Conservation (phyloP, 306 rosid species). For the Quercus variabilis region DNA sequence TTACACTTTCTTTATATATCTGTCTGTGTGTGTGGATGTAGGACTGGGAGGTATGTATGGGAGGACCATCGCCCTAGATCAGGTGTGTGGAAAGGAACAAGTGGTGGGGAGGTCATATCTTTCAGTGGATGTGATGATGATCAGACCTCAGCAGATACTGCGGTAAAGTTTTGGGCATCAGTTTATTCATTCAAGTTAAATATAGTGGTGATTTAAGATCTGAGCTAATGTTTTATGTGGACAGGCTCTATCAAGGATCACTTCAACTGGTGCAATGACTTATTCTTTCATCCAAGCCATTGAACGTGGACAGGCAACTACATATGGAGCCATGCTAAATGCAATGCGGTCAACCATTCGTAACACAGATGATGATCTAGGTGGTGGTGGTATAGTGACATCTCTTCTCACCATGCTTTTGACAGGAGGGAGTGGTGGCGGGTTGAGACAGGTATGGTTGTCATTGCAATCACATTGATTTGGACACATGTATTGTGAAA, state of each 20-base stretch:
- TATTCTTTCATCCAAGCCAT: constrained; percentile 45
- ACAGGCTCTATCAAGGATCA: constrained; percentile 35
- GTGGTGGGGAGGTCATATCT: constrained; percentile 47
- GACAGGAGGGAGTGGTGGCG: constrained; percentile 29
- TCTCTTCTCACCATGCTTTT: constrained; percentile 38
- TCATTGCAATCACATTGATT: not conserved
- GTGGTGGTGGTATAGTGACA: constrained; percentile 26
- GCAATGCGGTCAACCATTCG: constrained; percentile 36
- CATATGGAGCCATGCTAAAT: constrained; percentile 34
- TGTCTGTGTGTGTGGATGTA: constrained; percentile 3
- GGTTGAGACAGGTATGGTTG: constrained; percentile 29
- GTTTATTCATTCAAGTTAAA: not conserved
- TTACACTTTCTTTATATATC: not conserved
- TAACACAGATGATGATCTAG: constrained; percentile 2
- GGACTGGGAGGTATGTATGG: constrained; percentile 39
- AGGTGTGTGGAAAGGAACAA: constrained; percentile 48
- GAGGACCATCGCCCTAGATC: constrained; percentile 53
- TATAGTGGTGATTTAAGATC: not conserved
- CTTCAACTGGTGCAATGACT: constrained; percentile 47
- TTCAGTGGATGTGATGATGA: constrained; percentile 54
- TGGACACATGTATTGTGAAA: not conserved
- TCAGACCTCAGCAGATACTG: constrained; percentile 47
- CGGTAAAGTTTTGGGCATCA: constrained; percentile 7
- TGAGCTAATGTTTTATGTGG: not conserved
- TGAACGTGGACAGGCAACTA: constrained; percentile 34